These are phyloP conservation scores for Aspergillus alliaceus DNA, from an alignment of 2,329 filamentous ascomycete genomes.

Conservation along the genomic window DNA sequence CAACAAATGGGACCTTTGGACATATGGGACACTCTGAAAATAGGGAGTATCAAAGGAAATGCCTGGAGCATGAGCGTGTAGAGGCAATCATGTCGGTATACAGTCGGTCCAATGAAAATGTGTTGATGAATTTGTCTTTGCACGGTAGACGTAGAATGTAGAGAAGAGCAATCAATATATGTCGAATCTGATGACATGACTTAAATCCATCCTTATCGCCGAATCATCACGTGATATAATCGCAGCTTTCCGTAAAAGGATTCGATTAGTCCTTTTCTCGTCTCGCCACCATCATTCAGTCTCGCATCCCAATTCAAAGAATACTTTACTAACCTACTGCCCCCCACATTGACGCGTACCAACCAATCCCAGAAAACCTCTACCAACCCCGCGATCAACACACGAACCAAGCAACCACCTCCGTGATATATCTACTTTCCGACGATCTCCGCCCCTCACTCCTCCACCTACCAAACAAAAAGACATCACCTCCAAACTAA, in stretches of 20 bases:
- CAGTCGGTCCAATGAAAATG: conserved; percentile 19
- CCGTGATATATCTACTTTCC: too few relatives aligned
- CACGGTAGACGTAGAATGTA: background rate
- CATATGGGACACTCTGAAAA: conserved; percentile 22
- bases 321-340: background rate
- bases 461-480: too few relatives aligned
- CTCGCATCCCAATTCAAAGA: too few relatives aligned
- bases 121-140: background rate
- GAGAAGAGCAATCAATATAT: background rate
- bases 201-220: background rate
- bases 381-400: background rate
- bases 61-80: conserved; percentile 20
- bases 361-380: background rate
- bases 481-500: background rate
- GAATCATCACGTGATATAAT: conserved; percentile 2
- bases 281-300: too few relatives aligned
- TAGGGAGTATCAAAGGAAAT: conserved; percentile 17
- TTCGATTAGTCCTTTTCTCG: too few relatives aligned
- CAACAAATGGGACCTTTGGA: conserved; percentile 24
- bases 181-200: background rate
- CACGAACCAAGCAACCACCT: too few relatives aligned
- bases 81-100: conserved; percentile 21
- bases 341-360: too few relatives aligned
- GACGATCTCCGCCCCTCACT: too few relatives aligned
- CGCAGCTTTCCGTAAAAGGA: too few relatives aligned